Base-by-base conservation (phyloP, 2,329 filamentous ascomycete genomes). In the Acephala macrosclerotiorum region DNA sequence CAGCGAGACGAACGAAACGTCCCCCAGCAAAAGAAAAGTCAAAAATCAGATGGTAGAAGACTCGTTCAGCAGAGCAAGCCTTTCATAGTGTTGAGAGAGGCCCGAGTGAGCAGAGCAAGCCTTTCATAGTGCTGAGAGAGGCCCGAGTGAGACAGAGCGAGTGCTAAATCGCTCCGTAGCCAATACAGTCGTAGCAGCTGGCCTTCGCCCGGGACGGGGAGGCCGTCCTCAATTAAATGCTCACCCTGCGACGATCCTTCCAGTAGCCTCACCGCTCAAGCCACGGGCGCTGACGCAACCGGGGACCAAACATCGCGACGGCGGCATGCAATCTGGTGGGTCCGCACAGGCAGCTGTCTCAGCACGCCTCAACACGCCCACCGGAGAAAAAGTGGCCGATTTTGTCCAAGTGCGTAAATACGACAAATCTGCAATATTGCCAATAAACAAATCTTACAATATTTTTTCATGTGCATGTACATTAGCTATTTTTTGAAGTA, bases 211-310 rank as follows among this genome's bases (percentile, higher is more conserved):
- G 20, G 20, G 47, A 51, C 11, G 20, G 47, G 11, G 20, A 18
- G 26, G 2, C 3, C 18, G 8, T 47, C 42, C 18, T n/a, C 18
- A 47, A 47, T n/a, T 7, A 26, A n/a, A n/a, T 22, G 3, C 8
- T 16, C 25, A 53, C 26, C 49, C 25, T 53, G 49, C 9, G 49
- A 53, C 49, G 49, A 53, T 53, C 49, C 25, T 18, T 51, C 20
- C 29, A 33, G 9, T 33, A 26, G 47, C 47, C 18, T 47, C n/a
- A 47, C 18, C n/a, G 47, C 47, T 14, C 47, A 22, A 20, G 47
- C 18, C 58, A 60, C n/a, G n/a, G n/a, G n/a, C n/a, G n/a, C 57
- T 29, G 11, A 25, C 25, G 51, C 36, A 18, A 61, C 35, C 59
- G 29, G 38, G 49, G 35, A 47, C 42, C 18, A 20, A 47, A 47